Evolutionary conservation across 1,139 yeast species (phyloP).

Genomic region (Debaryomycetaceae sp.): DNA sequence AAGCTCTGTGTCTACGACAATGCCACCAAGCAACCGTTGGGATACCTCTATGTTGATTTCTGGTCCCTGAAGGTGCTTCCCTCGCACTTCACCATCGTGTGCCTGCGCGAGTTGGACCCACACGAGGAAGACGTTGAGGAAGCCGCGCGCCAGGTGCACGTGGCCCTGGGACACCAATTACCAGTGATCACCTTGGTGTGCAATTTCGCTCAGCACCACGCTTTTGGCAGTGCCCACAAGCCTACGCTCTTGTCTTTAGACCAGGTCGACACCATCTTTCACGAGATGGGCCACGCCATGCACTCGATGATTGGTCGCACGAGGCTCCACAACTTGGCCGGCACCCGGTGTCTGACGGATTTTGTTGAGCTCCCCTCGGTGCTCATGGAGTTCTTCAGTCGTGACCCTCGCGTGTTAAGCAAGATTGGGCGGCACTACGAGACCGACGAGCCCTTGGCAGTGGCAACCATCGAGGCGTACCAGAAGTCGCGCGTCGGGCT

Average conservation of each 20-base stretch:
- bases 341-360: conserved; percentile 94
- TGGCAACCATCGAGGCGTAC: conserved; percentile 44
- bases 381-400: conserved; percentile 88
- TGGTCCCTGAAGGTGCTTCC: conserved; percentile 56
- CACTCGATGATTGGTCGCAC: conserved; percentile 97
- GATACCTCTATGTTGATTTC: conserved; percentile 41
- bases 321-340: conserved; percentile 82
- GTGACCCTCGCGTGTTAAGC: conserved; percentile 70
- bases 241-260: conserved; percentile 57
- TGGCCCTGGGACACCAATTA: conserved; percentile 62
- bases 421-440: conserved; percentile 71
- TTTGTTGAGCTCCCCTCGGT: conserved; percentile 96
- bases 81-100: conserved; percentile 95
- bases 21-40: conserved; percentile 23
- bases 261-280: conserved; percentile 92
- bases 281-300: conserved; percentile 99
- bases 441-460: conserved; percentile 62
- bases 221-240: conserved; percentile 10
- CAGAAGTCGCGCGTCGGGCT: conserved; percentile 51
- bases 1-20: conserved; percentile 60
- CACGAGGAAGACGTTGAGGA: conserved; percentile 17
- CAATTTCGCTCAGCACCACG: conserved; percentile 51
- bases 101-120: conserved; percentile 63
- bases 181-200: conserved; percentile 91
- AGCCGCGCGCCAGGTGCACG: conserved; percentile 45